Conservation (phyloP, 805 yeast species). For the Wickerhamiella kurtzmanii region DNA sequence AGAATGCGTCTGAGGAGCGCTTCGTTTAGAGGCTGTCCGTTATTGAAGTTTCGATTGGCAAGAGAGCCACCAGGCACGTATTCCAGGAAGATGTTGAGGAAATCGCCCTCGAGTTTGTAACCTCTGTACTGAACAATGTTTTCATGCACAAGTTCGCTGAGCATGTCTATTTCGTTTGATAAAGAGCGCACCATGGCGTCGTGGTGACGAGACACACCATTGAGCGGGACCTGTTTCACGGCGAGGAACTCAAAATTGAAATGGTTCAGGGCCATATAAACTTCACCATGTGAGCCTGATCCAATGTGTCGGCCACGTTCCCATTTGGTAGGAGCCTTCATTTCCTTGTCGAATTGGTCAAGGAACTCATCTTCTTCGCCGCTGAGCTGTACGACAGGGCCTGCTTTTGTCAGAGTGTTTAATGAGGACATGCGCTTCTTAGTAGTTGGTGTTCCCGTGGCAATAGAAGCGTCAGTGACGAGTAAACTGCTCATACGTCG, state of each 20-base stretch:
- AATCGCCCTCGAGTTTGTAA: constrained; percentile 58
- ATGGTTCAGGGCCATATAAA: constrained; percentile 82
- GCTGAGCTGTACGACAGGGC: not conserved
- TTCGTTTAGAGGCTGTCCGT: constrained; percentile 72
- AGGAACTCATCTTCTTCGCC: constrained; percentile 24
- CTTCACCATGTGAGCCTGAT: constrained; percentile 89
- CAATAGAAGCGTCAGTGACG: not conserved
- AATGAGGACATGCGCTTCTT: constrained; percentile 4
- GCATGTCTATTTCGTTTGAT: constrained; percentile 35
- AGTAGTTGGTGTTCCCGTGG: not conserved
- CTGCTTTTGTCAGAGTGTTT: not conserved
- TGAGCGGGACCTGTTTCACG: constrained; percentile 79
- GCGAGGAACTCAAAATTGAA: constrained; percentile 94
- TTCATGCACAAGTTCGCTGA: constrained; percentile 73
- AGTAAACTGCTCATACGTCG: constrained; percentile 17
- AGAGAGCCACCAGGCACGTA: constrained; percentile 67
- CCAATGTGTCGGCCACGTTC: constrained; percentile 87
- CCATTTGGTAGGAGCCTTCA: constrained; percentile 66
- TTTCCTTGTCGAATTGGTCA: constrained; percentile 27
- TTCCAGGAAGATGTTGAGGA: constrained; percentile 65
- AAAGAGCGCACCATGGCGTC: constrained; percentile 21
- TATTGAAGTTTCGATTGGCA: constrained; percentile 46
- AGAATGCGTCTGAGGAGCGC: constrained; percentile 58
- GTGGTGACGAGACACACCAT: constrained; percentile 25
- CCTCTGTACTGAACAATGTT: constrained; percentile 90